A percentile compares a stretch with the other conserved stretches of the same genome.
These are phyloP conservation scores for Claviceps capensis DNA, from an alignment of 2,329 filamentous ascomycete species.

Conservation along the genomic window DNA sequence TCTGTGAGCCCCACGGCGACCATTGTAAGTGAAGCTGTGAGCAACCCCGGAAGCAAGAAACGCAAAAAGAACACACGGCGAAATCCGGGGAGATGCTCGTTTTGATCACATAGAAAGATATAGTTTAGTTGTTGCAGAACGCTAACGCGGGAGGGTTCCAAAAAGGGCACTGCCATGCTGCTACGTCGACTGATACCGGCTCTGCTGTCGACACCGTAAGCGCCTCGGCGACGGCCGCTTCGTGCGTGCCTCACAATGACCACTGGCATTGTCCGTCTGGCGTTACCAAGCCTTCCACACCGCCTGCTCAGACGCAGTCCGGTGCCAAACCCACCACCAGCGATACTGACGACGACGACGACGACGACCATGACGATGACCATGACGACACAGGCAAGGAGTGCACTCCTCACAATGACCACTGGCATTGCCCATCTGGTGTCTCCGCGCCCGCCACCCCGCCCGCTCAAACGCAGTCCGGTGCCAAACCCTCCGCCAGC, in stretches of 20 bases:
- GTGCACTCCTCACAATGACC: constrained; percentile 7
- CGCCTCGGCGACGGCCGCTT: neutral
- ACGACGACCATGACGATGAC: constrained; percentile 1
- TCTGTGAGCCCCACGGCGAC: constrained; percentile 8
- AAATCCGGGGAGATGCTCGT: no score
- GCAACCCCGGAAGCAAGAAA: no score
- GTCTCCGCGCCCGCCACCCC: constrained; percentile 6
- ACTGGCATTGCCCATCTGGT: constrained; percentile 8
- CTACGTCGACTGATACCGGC: neutral
- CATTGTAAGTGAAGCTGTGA: constrained; percentile 6
- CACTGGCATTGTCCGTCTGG: constrained; percentile 9
- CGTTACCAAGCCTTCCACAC: constrained; percentile 5
- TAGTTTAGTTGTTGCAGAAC: neutral
- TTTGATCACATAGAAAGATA: no score
- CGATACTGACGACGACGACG: neutral
- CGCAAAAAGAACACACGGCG: no score
- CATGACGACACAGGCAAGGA: no score
- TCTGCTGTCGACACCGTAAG: neutral
- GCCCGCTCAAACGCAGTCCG: constrained; percentile 3
- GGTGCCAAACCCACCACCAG: neutral
- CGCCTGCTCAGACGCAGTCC: constrained; percentile 4
- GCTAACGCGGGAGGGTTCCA: neutral
- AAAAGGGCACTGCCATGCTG: constrained; percentile 9
- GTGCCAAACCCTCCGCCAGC: neutral
- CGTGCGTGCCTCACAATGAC: constrained; percentile 6